These are phyloP conservation scores for Colletotrichum acutatum DNA, from an alignment of 2,329 filamentous ascomycete genomes.

Conservation along the genomic window DNA sequence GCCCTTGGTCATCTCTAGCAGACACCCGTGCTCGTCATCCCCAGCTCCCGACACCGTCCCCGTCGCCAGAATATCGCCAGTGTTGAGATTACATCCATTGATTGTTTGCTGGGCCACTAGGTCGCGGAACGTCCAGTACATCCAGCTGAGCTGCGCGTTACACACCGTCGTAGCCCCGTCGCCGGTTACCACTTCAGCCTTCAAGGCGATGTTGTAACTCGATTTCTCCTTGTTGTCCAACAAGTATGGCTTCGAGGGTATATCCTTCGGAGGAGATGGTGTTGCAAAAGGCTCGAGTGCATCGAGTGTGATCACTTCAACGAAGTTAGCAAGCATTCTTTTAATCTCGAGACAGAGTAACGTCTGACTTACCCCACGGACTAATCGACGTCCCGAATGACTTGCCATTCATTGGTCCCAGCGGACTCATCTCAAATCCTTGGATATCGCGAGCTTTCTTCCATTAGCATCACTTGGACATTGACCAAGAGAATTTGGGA, in stretches of 20 bases:
- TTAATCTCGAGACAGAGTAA: background rate
- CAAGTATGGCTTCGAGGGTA: slow-evolving; percentile 44
- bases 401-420: slow-evolving; percentile 72
- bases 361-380: slow-evolving; percentile 57
- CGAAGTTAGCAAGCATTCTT: background rate
- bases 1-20: slow-evolving; percentile 52
- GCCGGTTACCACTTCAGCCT: slow-evolving; percentile 42
- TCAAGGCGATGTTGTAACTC: slow-evolving; percentile 47
- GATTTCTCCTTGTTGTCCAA: slow-evolving; percentile 45
- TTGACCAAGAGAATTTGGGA: slow-evolving; percentile 33
- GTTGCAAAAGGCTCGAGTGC: slow-evolving; percentile 70
- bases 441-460: slow-evolving; percentile 68
- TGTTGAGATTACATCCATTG: slow-evolving; percentile 49
- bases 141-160: slow-evolving; percentile 42
- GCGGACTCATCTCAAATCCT: slow-evolving; percentile 67
- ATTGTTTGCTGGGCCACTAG: slow-evolving; percentile 50
- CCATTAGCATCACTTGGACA: slow-evolving; percentile 21
- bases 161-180: slow-evolving; percentile 42
- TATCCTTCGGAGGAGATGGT: slow-evolving; percentile 36
- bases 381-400: slow-evolving; percentile 69
- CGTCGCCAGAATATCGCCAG: slow-evolving; percentile 54
- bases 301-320: slow-evolving; percentile 63
- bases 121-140: slow-evolving; percentile 53
- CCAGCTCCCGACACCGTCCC: slow-evolving; percentile 53
- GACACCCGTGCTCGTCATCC: slow-evolving; percentile 49